Conservation (phyloP, 2,329 filamentous ascomycete genomes). For the Colletotrichum karsti region DNA sequence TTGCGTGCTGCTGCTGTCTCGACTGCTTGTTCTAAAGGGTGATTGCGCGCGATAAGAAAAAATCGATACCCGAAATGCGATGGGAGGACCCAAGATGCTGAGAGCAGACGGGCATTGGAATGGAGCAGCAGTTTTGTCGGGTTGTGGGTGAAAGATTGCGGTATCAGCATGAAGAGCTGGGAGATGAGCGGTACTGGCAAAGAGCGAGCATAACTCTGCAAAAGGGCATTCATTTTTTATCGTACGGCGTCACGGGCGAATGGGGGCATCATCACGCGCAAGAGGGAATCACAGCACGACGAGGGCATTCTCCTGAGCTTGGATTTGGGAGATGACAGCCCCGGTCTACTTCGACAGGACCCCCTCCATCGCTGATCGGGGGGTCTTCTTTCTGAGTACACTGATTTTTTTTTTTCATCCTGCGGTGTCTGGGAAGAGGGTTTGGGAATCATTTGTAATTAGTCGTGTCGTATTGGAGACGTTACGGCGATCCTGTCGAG, state of each 20-base stretch:
- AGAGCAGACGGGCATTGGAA: neutral
- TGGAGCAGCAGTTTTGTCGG: too few relatives aligned
- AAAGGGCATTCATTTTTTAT: neutral
- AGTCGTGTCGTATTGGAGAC: neutral
- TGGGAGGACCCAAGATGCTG: neutral
- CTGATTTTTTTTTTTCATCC: neutral
- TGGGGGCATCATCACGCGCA: neutral
- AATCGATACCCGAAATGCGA: slow-evolving; percentile 14
- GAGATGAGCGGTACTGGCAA: too few relatives aligned
- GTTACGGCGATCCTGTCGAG: neutral
- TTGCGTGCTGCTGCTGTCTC: slow-evolving; percentile 68
- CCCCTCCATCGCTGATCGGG: too few relatives aligned
- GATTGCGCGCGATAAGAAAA: slow-evolving; percentile 10
- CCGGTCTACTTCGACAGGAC: too few relatives aligned
- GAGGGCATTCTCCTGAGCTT: neutral
- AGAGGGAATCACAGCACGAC: neutral
- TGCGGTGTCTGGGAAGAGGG: neutral
- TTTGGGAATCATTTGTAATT: neutral
- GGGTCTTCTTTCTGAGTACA: neutral
- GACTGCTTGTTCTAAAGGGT: slow-evolving; percentile 60
- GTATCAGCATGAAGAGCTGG: too few relatives aligned
- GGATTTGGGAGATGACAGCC: neutral
- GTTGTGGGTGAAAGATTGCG: too few relatives aligned
- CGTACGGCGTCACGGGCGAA: slow-evolving; percentile 4
- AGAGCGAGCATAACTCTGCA: neutral